phyloP scores from a whole-genome alignment of 2,329 filamentous ascomycete genomes.

The Microdochium nivale region DNA sequence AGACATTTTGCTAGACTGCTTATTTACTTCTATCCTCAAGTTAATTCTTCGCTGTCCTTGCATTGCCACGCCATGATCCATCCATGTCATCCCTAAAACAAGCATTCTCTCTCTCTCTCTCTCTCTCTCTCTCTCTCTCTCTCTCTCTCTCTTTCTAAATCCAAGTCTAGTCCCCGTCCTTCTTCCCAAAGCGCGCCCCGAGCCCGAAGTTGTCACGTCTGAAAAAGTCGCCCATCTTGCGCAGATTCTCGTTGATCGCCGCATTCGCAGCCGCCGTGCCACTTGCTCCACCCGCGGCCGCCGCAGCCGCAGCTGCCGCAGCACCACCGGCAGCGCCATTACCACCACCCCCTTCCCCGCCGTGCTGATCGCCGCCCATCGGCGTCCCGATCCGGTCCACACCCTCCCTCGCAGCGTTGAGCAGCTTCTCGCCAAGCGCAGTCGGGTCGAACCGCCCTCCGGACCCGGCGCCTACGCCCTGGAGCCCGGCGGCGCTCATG shows the following conservation, averaged over 20 bases:
- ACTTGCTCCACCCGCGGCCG: slow-evolving; percentile 14
- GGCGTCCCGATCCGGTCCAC: slow-evolving; percentile 68
- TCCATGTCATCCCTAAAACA: too few relatives aligned
- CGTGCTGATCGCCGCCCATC: slow-evolving; percentile 15
- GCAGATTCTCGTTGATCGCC: slow-evolving; percentile 86
- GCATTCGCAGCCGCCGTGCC: slow-evolving; percentile 38
- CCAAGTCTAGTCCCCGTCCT: slow-evolving; percentile 31
- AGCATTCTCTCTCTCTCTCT: too few relatives aligned
- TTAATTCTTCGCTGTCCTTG: too few relatives aligned
- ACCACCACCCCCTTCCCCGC: slow-evolving; percentile 17
- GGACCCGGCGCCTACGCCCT: slow-evolving; percentile 21
- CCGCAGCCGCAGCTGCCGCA: slow-evolving; percentile 24
- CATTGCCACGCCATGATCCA: too few relatives aligned
- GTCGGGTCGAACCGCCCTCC: slow-evolving; percentile 63
- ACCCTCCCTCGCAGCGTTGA: slow-evolving; percentile 80
- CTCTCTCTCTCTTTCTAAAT: slow-evolving; percentile 2
- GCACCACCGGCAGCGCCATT: slow-evolving; percentile 16
- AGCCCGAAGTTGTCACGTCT: slow-evolving; percentile 74
- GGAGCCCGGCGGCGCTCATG: slow-evolving; percentile 29
- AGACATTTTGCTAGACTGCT: too few relatives aligned
- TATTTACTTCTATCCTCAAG: too few relatives aligned
- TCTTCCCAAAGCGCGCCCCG: slow-evolving; percentile 63
- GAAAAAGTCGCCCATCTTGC: slow-evolving; percentile 96
- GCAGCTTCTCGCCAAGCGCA: slow-evolving; percentile 75
- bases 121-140: not conserved